A percentile compares a stretch with the other conserved stretches of the same genome.
Evolutionary conservation across 805 yeast species (phyloP).

Genomic region (Sugiyamaella lignohabitans): DNA sequence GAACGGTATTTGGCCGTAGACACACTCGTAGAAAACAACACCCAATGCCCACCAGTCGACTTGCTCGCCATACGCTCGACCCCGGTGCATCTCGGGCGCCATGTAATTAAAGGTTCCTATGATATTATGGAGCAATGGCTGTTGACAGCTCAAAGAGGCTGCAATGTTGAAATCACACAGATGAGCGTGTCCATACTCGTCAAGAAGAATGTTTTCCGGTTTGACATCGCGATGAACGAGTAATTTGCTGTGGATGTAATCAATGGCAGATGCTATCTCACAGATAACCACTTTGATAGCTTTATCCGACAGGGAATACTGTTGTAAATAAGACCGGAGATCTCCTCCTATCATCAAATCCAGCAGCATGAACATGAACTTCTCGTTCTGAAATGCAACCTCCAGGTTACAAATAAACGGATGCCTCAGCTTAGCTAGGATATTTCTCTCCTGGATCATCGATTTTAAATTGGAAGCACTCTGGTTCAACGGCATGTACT

Average conservation of each 20-base stretch:
- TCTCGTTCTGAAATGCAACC: slow-evolving; percentile 26
- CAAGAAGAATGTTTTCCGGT: slow-evolving; percentile 83
- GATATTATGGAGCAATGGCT: slow-evolving; percentile 16
- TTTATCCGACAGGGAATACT: slow-evolving; percentile 22
- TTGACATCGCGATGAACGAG: slow-evolving; percentile 86
- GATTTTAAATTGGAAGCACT: slow-evolving; percentile 9
- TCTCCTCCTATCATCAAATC: slow-evolving; percentile 30
- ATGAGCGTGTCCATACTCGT: slow-evolving; percentile 82
- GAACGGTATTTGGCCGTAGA: slow-evolving; percentile 26
- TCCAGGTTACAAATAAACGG: slow-evolving; percentile 26
- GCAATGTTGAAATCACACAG: slow-evolving; percentile 95
- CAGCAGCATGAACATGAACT: slow-evolving; percentile 23
- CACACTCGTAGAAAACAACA: slow-evolving; percentile 29
- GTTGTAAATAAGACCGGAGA: slow-evolving; percentile 24
- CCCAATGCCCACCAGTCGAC: slow-evolving; percentile 34
- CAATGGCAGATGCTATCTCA: slow-evolving; percentile 27
- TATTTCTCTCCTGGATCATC: slow-evolving; percentile 24
- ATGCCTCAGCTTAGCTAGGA: slow-evolving; percentile 23
- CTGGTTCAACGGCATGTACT: slow-evolving; percentile 20
- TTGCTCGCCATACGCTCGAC: slow-evolving; percentile 20
- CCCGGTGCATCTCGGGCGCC: slow-evolving; percentile 27
- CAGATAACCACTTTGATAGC: slow-evolving; percentile 26
- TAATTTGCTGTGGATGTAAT: slow-evolving; percentile 48
- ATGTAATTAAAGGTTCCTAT: slow-evolving; percentile 27
- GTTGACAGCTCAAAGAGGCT: slow-evolving; percentile 59